Base-by-base conservation (phyloP, 2,329 filamentous ascomycete species). In the Pseudocercospora musae region DNA sequence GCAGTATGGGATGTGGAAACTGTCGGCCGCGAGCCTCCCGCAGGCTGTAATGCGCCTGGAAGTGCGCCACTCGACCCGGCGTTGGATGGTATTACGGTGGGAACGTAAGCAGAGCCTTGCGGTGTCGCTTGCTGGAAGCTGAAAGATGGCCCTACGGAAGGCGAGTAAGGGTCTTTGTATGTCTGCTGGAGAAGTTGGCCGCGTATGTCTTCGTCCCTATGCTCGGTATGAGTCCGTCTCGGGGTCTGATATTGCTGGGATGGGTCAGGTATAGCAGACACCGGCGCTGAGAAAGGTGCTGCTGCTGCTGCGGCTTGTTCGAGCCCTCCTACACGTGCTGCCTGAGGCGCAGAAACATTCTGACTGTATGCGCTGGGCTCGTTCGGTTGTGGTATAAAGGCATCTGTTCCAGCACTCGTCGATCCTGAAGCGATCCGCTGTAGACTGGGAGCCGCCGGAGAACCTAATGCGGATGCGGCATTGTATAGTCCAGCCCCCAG, bases 41-140 rank as follows among this genome's bases (percentile, higher is more conserved):
- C 72, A 66, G 84, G 81, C 72, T 88, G 87, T 46, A 89, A 77
- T 57, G 85, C 82, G 62, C 85, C 86, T 18, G 87, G 87, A 4
- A 89, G 62, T 11, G 59, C 75, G 60, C 78, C 74, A 63, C 74
- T 73, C 49, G 76, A 68, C 21, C 73, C 59, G 66, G 69, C 64
- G 62, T 69, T 70, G 46, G 69, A 69, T 18, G 68, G 66, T 27
- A 69, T 59, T 33, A 67, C 66, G 59, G 55, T 63, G 57, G 62
- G 62, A 53, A 59, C 52, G 52, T 54, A 37, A 42, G 69, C 68
- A 18, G 69, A 66, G 60, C 66, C 65, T 62, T 76, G 71, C 59
- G 76, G 69, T 62, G 75, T 77, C 56, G 75, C 74, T 68, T 86
- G 83, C 67, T 88, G 85, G 54, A 88, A 78, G 70, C 80, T 86